Base-by-base conservation (phyloP, 768 basidiomycete species). In the Saitozyma sp. region DNA sequence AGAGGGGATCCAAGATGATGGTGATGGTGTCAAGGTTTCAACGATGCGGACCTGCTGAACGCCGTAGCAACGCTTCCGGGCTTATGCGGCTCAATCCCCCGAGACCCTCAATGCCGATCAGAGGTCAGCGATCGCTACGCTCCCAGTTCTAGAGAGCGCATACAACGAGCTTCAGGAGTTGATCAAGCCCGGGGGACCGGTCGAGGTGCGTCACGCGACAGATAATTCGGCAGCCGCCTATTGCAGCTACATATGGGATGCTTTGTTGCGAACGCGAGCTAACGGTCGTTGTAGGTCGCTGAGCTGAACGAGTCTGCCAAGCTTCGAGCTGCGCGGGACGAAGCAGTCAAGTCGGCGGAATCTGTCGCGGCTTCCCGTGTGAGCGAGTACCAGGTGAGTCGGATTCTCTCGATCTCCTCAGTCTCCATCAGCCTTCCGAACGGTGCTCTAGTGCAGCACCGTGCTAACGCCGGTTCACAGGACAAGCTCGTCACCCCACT, bases 101-200 rank as follows among this genome's bases (percentile, higher is more conserved):
- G 86, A 87, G 58, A 88, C 88, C 71, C 84, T 94, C 58, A 91
- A 95, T 66, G 90, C 92, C 48, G 93, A 95, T 79, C 92, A 96
- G 81, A 88, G 84, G 66, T 86, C 87, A 41, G 83, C 84, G 2
- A 70, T 93, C 56, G 88, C 86, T 66, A 87, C 85, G 16, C 85
- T 95, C 50, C 85, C 92, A 9, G 82, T 83, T 7, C 82, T 94
- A 19, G 91, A 94, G 72, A 89, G 87, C 9, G 83, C 87, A 46
- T 84, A 87, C 68, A 91, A 90, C 72, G 92, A 94, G 70, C 80
- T 95, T 13, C 86, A 85, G 29, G 92, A 93, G 61, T 85, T 92
- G 50, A 89, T 88, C 79, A 92, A 89, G 77, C 86, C 84, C 48
- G 57, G 57, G 9, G 63, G 66, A 16, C 58, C 62, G 17, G 84